Conservation (phyloP, 78 protist genomes). For the Trichosphaerium sp. region DNA sequence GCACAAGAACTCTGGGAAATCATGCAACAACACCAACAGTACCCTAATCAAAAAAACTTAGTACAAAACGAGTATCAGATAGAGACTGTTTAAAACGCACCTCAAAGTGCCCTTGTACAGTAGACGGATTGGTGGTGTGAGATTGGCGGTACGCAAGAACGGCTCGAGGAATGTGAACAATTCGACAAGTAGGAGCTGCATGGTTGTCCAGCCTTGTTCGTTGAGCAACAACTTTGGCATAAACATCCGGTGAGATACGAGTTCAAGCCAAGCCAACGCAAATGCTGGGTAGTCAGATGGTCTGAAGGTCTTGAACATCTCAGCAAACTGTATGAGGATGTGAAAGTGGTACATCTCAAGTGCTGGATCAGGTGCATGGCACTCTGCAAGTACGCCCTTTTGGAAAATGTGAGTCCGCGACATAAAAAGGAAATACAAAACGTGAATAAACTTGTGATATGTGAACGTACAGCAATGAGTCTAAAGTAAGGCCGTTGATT, state of each 20-base stretch:
- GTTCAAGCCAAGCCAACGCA: slow-evolving; percentile 94
- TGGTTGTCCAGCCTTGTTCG: slow-evolving; percentile 56
- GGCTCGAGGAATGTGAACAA: slow-evolving; percentile 84
- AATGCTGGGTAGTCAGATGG: slow-evolving; percentile 88
- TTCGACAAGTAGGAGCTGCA: slow-evolving; percentile 66
- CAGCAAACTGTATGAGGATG: slow-evolving; percentile 48
- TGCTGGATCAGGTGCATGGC: slow-evolving; percentile 38
- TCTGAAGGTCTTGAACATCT: slow-evolving; percentile 49
- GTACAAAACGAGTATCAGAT: not conserved
- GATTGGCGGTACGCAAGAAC: slow-evolving; percentile 47
- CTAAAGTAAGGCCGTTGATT: slow-evolving; percentile 83
- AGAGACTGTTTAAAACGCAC: too few species aligned
- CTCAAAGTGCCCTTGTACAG: slow-evolving; percentile 79
- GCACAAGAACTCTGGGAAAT: slow-evolving; percentile 98
- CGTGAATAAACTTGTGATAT: too few species aligned
- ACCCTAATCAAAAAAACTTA: slow-evolving; percentile 52
- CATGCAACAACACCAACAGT: slow-evolving; percentile 89
- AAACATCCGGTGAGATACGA: slow-evolving; percentile 78
- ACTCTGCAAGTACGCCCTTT: slow-evolving; percentile 61
- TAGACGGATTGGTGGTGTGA: slow-evolving; percentile 60
- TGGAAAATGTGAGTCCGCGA: too few species aligned
- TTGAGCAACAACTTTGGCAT: slow-evolving; percentile 76
- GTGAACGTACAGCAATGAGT: slow-evolving; percentile 47
- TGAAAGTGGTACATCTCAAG: slow-evolving; percentile 37
- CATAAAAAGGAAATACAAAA: too few species aligned